These are phyloP conservation scores for Quillaja saponaria DNA, from an alignment of 306 rosid genomes.

Conservation along the genomic window DNA sequence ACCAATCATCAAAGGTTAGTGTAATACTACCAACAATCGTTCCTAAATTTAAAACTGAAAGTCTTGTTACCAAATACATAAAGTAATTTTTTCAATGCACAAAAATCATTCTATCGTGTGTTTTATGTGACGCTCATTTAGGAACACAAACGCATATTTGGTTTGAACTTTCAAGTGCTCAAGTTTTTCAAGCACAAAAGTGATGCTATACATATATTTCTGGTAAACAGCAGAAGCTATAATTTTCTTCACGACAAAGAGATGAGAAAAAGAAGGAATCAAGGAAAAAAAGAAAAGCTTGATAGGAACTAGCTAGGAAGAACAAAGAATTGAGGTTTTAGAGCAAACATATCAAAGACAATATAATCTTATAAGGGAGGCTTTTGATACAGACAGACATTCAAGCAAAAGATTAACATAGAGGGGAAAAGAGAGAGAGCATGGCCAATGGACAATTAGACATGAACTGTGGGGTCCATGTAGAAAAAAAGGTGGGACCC, in stretches of 20 bases:
- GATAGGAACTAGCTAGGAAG: not conserved
- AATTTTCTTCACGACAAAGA: constrained; percentile 30
- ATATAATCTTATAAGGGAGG: constrained; percentile 29
- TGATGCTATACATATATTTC: not conserved
- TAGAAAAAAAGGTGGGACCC: constrained; percentile 43
- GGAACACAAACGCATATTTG: constrained; percentile 35
- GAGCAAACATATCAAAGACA: constrained; percentile 31
- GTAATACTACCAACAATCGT: too few species aligned
- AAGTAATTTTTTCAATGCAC: too few species aligned
- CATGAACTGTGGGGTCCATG: constrained; percentile 11
- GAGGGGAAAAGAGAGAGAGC: constrained; percentile 11
- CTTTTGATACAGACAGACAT: constrained; percentile 28
- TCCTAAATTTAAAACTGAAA: too few species aligned
- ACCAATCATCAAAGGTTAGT: too few species aligned
- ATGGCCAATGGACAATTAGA: constrained; percentile 40
- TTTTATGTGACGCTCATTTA: too few species aligned
- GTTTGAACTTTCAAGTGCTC: constrained; percentile 36
- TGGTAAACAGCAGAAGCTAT: constrained; percentile 35
- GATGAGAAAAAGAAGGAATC: not conserved
- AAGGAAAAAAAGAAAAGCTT: not conserved
- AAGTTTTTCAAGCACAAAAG: too few species aligned
- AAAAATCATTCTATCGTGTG: too few species aligned
- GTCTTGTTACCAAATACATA: too few species aligned
- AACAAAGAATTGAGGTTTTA: constrained; percentile 15
- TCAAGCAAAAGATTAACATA: constrained; percentile 17